Evolutionary conservation across 2,329 filamentous ascomycete species (phyloP).

Genomic region (Delphinella strobiligena): DNA sequence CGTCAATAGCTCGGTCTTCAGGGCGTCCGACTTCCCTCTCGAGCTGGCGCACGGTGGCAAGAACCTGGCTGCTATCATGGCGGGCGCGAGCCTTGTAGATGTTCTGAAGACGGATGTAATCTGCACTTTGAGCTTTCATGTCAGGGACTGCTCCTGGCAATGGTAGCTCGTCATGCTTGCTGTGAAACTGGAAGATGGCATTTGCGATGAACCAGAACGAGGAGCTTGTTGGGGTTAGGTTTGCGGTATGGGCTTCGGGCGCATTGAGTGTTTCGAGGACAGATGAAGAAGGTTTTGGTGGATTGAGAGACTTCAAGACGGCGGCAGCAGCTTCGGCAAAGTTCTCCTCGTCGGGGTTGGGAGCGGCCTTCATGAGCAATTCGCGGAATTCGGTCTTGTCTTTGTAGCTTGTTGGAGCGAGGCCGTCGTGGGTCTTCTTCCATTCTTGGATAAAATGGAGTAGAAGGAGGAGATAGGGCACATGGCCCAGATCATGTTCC

Average conservation of each 20-base stretch:
- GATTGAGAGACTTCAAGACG: conserved; percentile 74
- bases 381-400: conserved; percentile 78
- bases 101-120: conserved; percentile 83
- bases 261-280: conserved; percentile 71
- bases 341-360: conserved; percentile 70
- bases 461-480: conserved; percentile 76
- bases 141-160: conserved; percentile 82
- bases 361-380: conserved; percentile 63
- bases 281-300: conserved; percentile 53
- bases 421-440: conserved; percentile 58
- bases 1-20: conserved; percentile 38
- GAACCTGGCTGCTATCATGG: conserved; percentile 63
- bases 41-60: conserved; percentile 47
- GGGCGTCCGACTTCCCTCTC: conserved; percentile 37
- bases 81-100: conserved; percentile 86
- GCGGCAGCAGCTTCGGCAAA: conserved; percentile 84
- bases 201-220: conserved; percentile 84
- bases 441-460: conserved; percentile 73
- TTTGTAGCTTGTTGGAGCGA: conserved; percentile 60
- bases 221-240: conserved; percentile 36
- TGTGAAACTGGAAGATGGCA: conserved; percentile 67
- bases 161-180: conserved; percentile 61
- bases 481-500: conserved; percentile 53
- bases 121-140: conserved; percentile 89
- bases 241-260: conserved; percentile 36